phyloP scores from a whole-genome alignment of 2,329 filamentous ascomycete species.

The Fusarium longipes region DNA sequence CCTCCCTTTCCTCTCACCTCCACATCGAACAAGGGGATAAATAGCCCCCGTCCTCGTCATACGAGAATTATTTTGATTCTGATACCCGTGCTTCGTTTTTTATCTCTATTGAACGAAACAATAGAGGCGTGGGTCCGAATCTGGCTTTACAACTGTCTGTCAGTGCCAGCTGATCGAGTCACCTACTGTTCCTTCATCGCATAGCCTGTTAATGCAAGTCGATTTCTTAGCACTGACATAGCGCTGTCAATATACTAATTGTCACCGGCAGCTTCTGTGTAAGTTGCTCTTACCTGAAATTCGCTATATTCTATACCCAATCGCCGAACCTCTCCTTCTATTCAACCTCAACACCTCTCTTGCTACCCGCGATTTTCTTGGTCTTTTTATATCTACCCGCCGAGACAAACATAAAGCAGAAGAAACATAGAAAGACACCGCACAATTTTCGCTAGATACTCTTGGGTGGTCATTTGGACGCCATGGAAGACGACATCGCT shows the following conservation, averaged over 20 bases:
- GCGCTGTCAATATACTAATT: not conserved
- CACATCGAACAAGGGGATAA: not conserved
- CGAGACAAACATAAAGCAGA: not conserved
- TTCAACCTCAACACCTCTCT: not conserved
- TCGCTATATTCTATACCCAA: not conserved
- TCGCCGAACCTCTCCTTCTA: not conserved
- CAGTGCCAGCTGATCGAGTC: constrained; percentile 12
- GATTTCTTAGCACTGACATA: not conserved
- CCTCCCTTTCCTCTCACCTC: constrained; percentile 20
- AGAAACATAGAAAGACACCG: not conserved
- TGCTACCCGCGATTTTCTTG: not conserved
- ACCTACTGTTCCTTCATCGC: not conserved
- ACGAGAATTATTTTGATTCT: not conserved
- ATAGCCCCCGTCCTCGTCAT: not conserved
- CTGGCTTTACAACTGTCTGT: not conserved
- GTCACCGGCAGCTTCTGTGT: not conserved
- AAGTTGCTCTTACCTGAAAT: not conserved
- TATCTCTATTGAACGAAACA: not conserved
- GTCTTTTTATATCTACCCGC: not conserved
- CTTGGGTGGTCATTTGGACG: constrained; percentile 2
- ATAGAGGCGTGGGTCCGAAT: not conserved
- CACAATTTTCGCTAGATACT: not conserved
- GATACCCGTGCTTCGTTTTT: not conserved
- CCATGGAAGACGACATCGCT: constrained; percentile 59
- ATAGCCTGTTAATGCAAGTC: not conserved